A percentile compares a stretch with the other conserved stretches of the same genome.
These are phyloP conservation scores for Populus deltoides DNA, from an alignment of 345 rosid species.

Conservation along the genomic window DNA sequence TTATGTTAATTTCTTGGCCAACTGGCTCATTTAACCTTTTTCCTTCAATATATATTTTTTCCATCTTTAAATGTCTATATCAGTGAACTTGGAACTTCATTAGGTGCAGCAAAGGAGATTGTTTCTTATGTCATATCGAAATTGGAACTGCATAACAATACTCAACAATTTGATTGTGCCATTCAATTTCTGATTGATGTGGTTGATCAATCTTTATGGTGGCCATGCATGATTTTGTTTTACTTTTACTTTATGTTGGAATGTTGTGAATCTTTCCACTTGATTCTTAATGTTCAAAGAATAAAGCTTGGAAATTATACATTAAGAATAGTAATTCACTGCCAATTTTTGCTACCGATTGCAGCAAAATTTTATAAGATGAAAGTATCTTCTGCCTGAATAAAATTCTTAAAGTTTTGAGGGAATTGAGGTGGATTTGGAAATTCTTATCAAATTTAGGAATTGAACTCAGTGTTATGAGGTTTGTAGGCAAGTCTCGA, in stretches of 20 bases:
- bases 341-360: conserved; percentile 1
- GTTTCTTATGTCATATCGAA: neutral
- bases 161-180: neutral
- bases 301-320: neutral
- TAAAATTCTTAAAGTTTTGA: neutral
- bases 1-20: neutral
- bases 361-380: neutral
- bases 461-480: neutral
- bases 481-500: neutral
- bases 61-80: neutral
- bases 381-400: neutral
- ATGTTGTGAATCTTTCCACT: neutral
- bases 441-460: neutral
- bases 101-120: neutral
- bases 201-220: neutral
- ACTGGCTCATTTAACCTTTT: neutral
- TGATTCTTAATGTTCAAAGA: neutral
- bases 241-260: neutral
- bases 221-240: neutral
- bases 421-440: neutral
- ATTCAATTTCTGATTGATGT: conserved; percentile 2
- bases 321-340: neutral
- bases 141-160: neutral
- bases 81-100: neutral
- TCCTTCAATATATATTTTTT: neutral